A percentile compares a stretch with the other conserved stretches of the same genome.
Evolutionary conservation across 306 rosid species (phyloP).

Genomic region (Dryas drummondii): DNA sequence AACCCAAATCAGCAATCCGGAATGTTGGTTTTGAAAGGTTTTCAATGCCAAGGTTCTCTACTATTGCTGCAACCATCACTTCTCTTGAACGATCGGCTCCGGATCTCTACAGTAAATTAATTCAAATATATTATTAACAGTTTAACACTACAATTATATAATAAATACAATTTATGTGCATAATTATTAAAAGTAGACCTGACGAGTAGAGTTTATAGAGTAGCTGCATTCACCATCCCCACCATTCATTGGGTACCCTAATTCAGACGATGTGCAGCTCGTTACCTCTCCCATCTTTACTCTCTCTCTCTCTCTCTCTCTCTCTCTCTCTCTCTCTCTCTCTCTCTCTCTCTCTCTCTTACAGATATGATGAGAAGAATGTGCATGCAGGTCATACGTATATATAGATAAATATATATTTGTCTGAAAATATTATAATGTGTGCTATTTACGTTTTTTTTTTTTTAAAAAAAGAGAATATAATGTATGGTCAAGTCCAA

Average conservation of each 20-base stretch:
- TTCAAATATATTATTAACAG: too few species aligned
- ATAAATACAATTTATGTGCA: not conserved
- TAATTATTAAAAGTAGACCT: not conserved
- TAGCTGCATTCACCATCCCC: conserved; percentile 13
- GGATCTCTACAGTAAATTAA: not conserved
- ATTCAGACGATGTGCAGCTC: not conserved
- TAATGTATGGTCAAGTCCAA: too few species aligned
- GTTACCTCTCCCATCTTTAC: too few species aligned
- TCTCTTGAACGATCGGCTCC: not conserved
- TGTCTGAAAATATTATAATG: too few species aligned
- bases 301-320: not conserved
- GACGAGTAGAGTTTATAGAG: not conserved
- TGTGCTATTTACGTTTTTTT: too few species aligned
- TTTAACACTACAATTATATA: too few species aligned
- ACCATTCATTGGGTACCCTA: not conserved
- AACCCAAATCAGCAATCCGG: conserved; percentile 31
- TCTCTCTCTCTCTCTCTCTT: not conserved
- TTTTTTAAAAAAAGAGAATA: too few species aligned
- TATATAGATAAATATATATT: too few species aligned
- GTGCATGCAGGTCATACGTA: too few species aligned
- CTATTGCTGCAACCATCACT: not conserved
- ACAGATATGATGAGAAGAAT: too few species aligned
- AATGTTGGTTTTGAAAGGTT: not conserved
- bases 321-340: not conserved
- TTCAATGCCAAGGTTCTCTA: conserved; percentile 17